These are phyloP conservation scores for Penicillium oxalicum DNA, from an alignment of 2,329 filamentous ascomycete species.

Conservation along the genomic window DNA sequence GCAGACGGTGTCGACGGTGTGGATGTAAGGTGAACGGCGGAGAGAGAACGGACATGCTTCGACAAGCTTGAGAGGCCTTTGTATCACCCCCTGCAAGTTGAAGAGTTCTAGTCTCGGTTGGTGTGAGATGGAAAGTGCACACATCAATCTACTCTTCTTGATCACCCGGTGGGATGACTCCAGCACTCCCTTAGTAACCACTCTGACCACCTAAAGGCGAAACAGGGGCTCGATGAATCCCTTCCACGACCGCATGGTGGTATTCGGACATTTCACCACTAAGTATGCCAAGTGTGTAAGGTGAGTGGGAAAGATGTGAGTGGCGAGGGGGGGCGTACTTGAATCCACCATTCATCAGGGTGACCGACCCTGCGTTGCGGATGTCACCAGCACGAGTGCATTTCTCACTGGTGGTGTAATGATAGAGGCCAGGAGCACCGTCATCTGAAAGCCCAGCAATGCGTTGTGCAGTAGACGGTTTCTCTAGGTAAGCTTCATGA, in stretches of 20 bases:
- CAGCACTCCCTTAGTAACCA: constrained; percentile 9
- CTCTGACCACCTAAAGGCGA: constrained; percentile 21
- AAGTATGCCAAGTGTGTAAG: constrained; percentile 15
- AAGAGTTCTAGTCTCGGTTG: no score
- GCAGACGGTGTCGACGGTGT: no score
- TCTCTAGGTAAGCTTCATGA: constrained; percentile 19
- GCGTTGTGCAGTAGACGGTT: constrained; percentile 9
- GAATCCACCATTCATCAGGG: constrained; percentile 36
- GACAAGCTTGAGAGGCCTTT: no score
- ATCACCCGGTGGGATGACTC: neutral
- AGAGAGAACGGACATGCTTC: no score
- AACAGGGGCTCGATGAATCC: constrained; percentile 20
- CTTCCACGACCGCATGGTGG: constrained; percentile 13
- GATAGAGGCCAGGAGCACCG: constrained; percentile 35
- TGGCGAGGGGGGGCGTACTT: constrained; percentile 34
- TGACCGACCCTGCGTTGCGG: constrained; percentile 16
- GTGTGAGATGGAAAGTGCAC: no score
- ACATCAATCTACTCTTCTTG: neutral
- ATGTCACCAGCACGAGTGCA: constrained; percentile 23
- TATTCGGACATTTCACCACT: constrained; percentile 19
- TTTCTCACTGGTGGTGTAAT: constrained; percentile 31
- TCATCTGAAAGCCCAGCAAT: constrained; percentile 24
- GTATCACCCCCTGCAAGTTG: no score
- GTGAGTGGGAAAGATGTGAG: constrained; percentile 9
- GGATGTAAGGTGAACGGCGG: no score